Base-by-base conservation (phyloP, 305 asterid genomes). In the Fraxinus dipetala region DNA sequence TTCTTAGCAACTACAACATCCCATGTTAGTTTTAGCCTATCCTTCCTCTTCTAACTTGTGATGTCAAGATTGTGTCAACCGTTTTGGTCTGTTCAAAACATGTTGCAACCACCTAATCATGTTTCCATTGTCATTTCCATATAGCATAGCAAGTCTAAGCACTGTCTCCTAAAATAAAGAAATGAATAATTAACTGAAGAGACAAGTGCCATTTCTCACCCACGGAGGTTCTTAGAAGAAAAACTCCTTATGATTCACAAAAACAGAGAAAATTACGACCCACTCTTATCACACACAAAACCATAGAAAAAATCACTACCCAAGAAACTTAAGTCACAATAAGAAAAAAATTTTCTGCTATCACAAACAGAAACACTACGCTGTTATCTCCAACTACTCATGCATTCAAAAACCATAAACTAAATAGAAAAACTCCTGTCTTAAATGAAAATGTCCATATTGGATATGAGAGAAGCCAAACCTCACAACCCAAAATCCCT, bases 341-440 rank as follows among this genome's bases (percentile, higher is more conserved):
- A 22, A 72, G 61, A 31, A 70, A 81, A 35, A 16, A 9, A 24
- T 5, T 13, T 43, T 11, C 72, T 43, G 5, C 63, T 56, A 54
- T 34, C 73, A 18, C 75, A 13, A 63, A 63, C 10, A 35, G 72
- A 24, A 63, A 20, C 24, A 20, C 31, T 20, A 3, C 34, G 28
- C 79, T 83, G 82, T 78, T 80, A 34, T 38, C 76, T 76, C 48
- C 65, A 76, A 79, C 75, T 75, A 14, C 26, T 69, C 80, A 76
- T 82, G 80, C 81, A 80, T 67, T 78, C 78, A 85, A 85, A 40
- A 69, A 30, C 38, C 73, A 72, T 75, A 13, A 11, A 63, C 76
- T 32, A 59, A 63, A 16, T 28, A 13, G 13, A 76, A 14, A 43
- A 9, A 63, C 34, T 13, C 36, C 70, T 6, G 35, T 79, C 72